Evolutionary conservation across 2,329 filamentous ascomycete genomes (phyloP).

Genomic region (Cladosporium phlei): DNA sequence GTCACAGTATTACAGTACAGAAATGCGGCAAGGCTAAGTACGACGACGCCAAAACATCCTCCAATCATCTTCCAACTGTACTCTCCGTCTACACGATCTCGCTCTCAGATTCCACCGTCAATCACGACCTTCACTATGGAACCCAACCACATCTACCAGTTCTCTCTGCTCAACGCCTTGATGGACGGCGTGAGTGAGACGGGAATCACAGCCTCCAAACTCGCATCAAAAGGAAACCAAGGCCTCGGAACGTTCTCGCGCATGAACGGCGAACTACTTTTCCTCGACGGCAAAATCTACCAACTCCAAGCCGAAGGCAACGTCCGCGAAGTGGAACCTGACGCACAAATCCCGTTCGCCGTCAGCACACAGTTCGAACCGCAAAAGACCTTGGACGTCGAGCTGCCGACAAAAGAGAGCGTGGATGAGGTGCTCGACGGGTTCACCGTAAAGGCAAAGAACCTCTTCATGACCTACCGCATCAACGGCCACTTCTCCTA

Average conservation of each 20-base stretch:
- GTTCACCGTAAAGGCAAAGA: constrained; percentile 27
- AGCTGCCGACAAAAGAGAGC: constrained; percentile 23
- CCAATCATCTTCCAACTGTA: not conserved
- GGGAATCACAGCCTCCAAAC: constrained; percentile 44
- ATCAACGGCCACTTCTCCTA: constrained; percentile 28
- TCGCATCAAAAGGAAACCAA: constrained; percentile 45
- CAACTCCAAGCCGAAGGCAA: constrained; percentile 38
- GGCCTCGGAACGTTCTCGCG: constrained; percentile 45
- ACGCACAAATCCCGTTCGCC: constrained; percentile 39
- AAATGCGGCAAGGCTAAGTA: constrained; percentile 9
- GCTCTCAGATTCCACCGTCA: not conserved
- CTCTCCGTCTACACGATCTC: not conserved
- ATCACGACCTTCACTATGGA: constrained; percentile 22
- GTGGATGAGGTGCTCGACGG: constrained; percentile 25
- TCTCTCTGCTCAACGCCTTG: constrained; percentile 40
- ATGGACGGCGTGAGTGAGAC: constrained; percentile 44
- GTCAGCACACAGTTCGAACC: constrained; percentile 31
- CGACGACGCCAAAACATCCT: not conserved
- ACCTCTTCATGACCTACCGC: constrained; percentile 33
- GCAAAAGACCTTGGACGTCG: constrained; percentile 23
- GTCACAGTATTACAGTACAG: no score
- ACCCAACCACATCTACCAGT: constrained; percentile 42
- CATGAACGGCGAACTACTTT: constrained; percentile 43
- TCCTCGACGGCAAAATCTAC: constrained; percentile 39
- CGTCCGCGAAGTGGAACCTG: constrained; percentile 29